Evolutionary conservation across 2,329 filamentous ascomycete genomes (phyloP).

Genomic region (Lachnellula cervina): DNA sequence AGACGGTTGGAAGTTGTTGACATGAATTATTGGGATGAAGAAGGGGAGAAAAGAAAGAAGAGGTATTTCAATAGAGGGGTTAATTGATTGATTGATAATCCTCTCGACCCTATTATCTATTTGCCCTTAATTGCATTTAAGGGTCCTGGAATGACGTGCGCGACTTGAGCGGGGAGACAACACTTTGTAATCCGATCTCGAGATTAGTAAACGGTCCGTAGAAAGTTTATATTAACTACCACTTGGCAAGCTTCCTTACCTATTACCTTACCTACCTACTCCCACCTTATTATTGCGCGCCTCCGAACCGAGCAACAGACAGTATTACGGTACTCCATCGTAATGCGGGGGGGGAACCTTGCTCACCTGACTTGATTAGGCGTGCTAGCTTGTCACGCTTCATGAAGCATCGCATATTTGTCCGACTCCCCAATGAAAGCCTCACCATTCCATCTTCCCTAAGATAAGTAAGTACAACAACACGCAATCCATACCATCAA

Average conservation of each 20-base stretch:
- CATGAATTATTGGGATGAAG: constrained; percentile 2
- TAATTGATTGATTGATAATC: constrained; percentile 8
- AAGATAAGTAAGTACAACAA: not conserved
- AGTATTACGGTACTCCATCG: too few species aligned
- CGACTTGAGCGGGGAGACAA: not conserved
- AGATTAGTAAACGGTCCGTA: constrained; percentile 4
- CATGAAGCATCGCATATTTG: too few species aligned
- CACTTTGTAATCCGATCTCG: not conserved
- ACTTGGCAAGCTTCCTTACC: too few species aligned
- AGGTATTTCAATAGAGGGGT: not conserved
- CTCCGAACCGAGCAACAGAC: too few species aligned
- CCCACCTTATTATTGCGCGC: too few species aligned
- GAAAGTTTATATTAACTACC: too few species aligned
- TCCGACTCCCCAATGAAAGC: too few species aligned
- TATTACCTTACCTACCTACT: not conserved
- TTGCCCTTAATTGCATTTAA: too few species aligned
- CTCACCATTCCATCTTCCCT: too few species aligned
- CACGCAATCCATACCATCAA: not conserved
- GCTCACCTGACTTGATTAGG: too few species aligned
- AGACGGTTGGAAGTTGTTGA: constrained; percentile 14
- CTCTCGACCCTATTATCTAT: not conserved
- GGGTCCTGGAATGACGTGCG: not conserved
- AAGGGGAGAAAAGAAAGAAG: not conserved
- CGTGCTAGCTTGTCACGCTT: too few species aligned
- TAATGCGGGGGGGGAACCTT: too few species aligned